A percentile compares a stretch with the other conserved stretches of the same genome.
These are phyloP conservation scores for Chloris gayana DNA, from an alignment of 176 grass and related monocot species.

Conservation along the genomic window DNA sequence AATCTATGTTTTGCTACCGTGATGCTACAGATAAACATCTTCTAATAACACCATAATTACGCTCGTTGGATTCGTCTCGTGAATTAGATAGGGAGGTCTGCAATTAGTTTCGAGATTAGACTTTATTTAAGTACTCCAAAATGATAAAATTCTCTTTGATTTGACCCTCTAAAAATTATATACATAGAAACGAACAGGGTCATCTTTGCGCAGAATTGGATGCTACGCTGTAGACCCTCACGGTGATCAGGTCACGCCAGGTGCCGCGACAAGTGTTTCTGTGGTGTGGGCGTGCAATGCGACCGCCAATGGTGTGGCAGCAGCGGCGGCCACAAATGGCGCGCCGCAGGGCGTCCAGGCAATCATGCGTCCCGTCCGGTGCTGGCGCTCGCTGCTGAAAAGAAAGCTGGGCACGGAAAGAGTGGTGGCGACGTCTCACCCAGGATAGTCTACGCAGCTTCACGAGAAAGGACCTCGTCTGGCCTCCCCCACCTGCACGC, in stretches of 20 bases:
- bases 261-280: background rate
- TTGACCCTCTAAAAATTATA: too few species aligned
- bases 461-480: background rate
- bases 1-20: too few species aligned
- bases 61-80: too few species aligned
- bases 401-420: constrained; percentile 4
- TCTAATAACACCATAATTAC: too few species aligned
- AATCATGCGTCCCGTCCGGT: background rate
- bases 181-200: too few species aligned
- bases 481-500: background rate
- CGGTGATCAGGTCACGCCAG: background rate
- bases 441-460: constrained; percentile 12
- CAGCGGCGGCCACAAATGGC: background rate
- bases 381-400: background rate
- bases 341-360: background rate
- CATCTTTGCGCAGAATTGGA: background rate
- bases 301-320: background rate
- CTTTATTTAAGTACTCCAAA: too few species aligned
- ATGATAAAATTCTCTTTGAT: too few species aligned
- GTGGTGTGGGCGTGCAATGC: background rate
- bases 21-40: too few species aligned
- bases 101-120: too few species aligned
- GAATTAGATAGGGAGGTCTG: too few species aligned
- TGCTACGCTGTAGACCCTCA: too few species aligned
- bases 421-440: constrained; percentile 24